Conservation (phyloP, 768 basidiomycete species). For the Chalciporus chontae region DNA sequence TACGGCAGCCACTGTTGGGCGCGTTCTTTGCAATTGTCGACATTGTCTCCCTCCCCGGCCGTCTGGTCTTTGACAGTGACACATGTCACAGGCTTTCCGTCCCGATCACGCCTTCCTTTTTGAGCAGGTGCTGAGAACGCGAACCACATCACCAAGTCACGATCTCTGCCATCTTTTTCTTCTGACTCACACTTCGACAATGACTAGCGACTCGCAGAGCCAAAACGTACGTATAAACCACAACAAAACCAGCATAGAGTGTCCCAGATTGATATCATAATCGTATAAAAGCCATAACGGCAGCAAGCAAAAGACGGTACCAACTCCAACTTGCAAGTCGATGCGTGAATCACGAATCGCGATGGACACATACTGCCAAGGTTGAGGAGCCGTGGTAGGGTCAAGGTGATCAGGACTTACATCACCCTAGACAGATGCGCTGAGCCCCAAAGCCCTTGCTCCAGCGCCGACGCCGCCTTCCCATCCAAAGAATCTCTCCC, state of each 20-base stretch:
- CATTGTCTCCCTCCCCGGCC: too few relatives aligned
- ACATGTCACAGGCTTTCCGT: too few relatives aligned
- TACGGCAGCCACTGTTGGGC: too few relatives aligned
- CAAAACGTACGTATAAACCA: conserved; percentile 17
- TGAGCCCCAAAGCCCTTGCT: conserved; percentile 75
- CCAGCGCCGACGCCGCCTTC: conserved; percentile 75
- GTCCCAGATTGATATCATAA: conserved; percentile 21
- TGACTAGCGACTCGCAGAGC: conserved; percentile 12
- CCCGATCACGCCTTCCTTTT: neutral
- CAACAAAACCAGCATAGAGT: conserved; percentile 2
- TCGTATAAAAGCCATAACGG: conserved; percentile 5
- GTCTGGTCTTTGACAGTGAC: too few relatives aligned
- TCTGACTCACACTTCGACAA: conserved; percentile 3
- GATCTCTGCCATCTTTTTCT: neutral
- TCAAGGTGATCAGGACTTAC: conserved; percentile 22
- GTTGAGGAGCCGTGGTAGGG: conserved; percentile 17
- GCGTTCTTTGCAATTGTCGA: too few relatives aligned
- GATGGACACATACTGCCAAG: neutral
- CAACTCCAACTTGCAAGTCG: neutral
- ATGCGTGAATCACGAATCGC: neutral
- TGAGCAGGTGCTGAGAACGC: neutral
- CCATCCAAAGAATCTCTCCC: conserved; percentile 76
- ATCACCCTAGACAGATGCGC: conserved; percentile 27
- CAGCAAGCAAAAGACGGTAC: too few relatives aligned
- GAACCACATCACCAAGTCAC: neutral